Base-by-base conservation (phyloP, 2,329 filamentous ascomycete species). In the Ceratocystis destructans region DNA sequence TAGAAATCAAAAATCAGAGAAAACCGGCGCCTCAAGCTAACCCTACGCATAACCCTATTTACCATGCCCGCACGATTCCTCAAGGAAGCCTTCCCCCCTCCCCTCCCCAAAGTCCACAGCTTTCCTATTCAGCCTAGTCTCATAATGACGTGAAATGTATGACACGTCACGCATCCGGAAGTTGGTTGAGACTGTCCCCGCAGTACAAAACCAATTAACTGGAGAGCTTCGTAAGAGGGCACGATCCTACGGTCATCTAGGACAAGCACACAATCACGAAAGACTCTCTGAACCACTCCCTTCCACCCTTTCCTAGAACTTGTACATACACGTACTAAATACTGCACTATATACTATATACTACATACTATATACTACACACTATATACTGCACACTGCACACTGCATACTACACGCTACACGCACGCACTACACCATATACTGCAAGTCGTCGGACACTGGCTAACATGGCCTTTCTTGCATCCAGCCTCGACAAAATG, bases 381-480 rank as follows among this genome's bases (percentile, higher is more conserved):
- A 28, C 28, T 28, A 28, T 3, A 28, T 4, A 28, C 28, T 28
- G 3, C 3, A 28, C 2, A 28, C 28, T 28, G 4, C 4, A 28
- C 4, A 28, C 28, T 28, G 4, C 4, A 4, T 28, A 28, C 46
- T 48, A 20, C 22, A 17, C 5, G 46, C 6, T 48, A 48, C 5
- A 5, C 45, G 12, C 45, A 46, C 12, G 5, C 45, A 1, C 45
- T 46, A 20, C 15, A 5, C 15, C 5, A n/a, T 50, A 10, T 25
- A 22, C 17, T 50, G 8, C 48, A 10, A 8, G 48, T 12, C 17
- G n/a, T 61, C n/a, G 48, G 4, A 7, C 10, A 22, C 55, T 28
- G 22, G n/a, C 10, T 28, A 65, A 15, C 28, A 70, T 70, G 69
- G 69, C 69, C 17, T 69, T 69, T 31, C 45, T 70, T 28, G 62